Evolutionary conservation across 1,139 yeast genomes (phyloP), one percentile per base, ranked within the genome.

Genomic region (Magnusiomyces magnusii): DNA sequence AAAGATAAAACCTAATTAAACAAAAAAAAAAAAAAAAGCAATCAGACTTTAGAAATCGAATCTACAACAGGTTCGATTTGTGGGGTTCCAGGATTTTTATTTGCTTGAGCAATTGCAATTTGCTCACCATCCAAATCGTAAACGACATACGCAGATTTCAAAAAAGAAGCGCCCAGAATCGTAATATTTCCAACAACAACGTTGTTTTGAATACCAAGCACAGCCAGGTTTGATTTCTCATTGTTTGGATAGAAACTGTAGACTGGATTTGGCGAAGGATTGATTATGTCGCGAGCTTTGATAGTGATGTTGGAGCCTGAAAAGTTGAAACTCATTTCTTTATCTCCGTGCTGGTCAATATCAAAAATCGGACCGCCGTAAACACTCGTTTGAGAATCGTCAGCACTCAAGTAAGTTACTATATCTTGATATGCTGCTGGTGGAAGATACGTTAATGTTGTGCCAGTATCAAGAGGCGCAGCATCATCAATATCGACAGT

Each of bases 401-500:
- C 24, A 13, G 24, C 41, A 9, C 21, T 61, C 58, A 36, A 64
- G 47, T 21, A 53, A 23, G 49, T 58, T 60, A 21, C n/a, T 17
- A 3, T 54, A 60, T 1, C 65, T 65, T 2, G 64, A 59, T 15
- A 65, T 58, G 31, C 50, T 52, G 44, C 60, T 63, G 34, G 21
- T 27, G 24, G 63, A 51, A 19, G 53, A 42, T 50, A 50, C 3
- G 41, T 28, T 5, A 50, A 3, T 17, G 53, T 50, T 3, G 53
- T 17, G 23, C 53, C 53, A 9, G 31, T 39, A 55, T 64, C 55
- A 2, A 54, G 41, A 50, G 63, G 57, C 41, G 50, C 47, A 52
- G 83, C 69, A 1, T 84, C 87, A 1, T 81, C 73, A 51, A 62
- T 54, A 66, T 71, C 64, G 54, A 66, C 63, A 25, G 59, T 54